Conservation (phyloP, 352 stramenopile species). For the Aphanomyces invadans region DNA sequence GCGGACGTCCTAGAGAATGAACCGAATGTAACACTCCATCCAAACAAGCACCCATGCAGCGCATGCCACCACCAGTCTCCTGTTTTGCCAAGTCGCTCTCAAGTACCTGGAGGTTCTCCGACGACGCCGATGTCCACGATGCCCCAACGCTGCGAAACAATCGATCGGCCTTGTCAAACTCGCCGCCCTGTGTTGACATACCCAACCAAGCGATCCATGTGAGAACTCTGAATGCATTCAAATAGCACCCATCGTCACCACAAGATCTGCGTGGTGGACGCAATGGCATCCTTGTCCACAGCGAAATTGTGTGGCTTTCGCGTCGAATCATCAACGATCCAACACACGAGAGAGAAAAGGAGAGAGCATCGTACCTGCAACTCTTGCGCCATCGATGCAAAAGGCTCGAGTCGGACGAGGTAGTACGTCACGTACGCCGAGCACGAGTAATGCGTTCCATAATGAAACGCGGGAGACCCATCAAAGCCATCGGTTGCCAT, state of each 20-base stretch:
- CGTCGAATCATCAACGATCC: not conserved
- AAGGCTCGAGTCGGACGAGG: slow-evolving; percentile 90
- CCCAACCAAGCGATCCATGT: no score
- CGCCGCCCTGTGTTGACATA: slow-evolving; percentile 42
- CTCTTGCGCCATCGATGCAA: slow-evolving; percentile 55
- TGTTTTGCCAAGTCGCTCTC: no score
- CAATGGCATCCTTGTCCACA: no score
- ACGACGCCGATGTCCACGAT: slow-evolving; percentile 91
- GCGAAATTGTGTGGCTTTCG: no score
- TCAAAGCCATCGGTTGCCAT: slow-evolving; percentile 54
- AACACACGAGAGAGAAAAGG: no score
- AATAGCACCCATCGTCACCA: no score
- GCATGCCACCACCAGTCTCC: no score
- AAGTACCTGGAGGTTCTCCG: slow-evolving; percentile 83
- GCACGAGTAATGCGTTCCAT: slow-evolving; percentile 96
- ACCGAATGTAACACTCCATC: no score
- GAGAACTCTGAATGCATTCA: no score
- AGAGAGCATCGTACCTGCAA: slow-evolving; percentile 33
- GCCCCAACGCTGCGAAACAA: slow-evolving; percentile 93
- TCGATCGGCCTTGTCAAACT: slow-evolving; percentile 93
- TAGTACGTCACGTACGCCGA: slow-evolving; percentile 96
- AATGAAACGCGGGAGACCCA: slow-evolving; percentile 89
- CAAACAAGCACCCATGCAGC: no score
- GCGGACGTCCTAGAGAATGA: slow-evolving; percentile 44
- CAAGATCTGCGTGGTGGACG: no score